Evolutionary conservation across 345 rosid genomes (phyloP).

Genomic region (Nasturtium officinale): DNA sequence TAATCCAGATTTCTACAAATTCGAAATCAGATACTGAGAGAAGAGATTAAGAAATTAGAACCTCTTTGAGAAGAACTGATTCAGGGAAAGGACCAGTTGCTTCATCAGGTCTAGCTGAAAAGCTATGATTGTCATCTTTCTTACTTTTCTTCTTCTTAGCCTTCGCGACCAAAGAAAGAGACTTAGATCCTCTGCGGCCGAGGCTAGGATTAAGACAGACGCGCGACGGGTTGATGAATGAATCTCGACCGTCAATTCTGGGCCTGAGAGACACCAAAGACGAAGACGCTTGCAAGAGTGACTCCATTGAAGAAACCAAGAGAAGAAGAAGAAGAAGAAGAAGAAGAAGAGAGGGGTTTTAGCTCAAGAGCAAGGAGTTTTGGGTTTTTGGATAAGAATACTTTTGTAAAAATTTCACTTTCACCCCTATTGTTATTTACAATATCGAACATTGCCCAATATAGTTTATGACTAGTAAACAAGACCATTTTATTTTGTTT

Average conservation of each 20-base stretch:
- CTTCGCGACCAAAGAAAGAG: constrained; percentile 43
- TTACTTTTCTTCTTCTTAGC: constrained; percentile 55
- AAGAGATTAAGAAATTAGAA: constrained; percentile 3
- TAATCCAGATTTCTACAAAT: background rate
- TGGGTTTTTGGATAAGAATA: constrained; percentile 40
- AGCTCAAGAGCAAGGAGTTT: background rate
- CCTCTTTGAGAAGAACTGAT: constrained; percentile 86
- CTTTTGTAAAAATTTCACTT: background rate
- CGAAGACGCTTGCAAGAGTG: constrained; percentile 48
- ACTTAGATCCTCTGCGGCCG: constrained; percentile 45
- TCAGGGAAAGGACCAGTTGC: constrained; percentile 82
- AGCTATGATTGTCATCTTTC: constrained; percentile 63
- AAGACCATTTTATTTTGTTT: background rate
- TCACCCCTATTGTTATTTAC: constrained; percentile 9
- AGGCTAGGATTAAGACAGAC: constrained; percentile 20
- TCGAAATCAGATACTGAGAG: background rate
- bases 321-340: background rate
- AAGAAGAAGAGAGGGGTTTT: constrained; percentile 22
- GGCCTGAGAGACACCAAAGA: constrained; percentile 38
- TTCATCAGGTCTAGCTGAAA: constrained; percentile 59
- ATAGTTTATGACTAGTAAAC: background rate
- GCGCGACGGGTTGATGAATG: constrained; percentile 22
- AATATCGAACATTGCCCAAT: background rate
- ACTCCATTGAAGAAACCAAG: constrained; percentile 51
- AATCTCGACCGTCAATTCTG: constrained; percentile 23